Base-by-base conservation (phyloP, 768 basidiomycete species). In the Collybiopsis luxurians region DNA sequence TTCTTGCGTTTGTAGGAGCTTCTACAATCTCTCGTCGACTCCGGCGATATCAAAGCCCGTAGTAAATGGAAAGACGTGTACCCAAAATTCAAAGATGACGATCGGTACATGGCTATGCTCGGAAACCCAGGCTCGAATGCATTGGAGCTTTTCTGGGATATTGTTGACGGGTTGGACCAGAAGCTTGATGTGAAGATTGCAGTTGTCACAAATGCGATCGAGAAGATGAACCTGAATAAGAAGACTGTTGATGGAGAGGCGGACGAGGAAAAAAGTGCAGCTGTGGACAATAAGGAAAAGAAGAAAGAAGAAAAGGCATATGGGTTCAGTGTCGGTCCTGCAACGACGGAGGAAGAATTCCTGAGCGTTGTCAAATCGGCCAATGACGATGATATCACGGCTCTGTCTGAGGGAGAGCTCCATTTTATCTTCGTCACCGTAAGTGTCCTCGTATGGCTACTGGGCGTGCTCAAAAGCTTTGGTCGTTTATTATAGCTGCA, bases 111-210 rank as follows among this genome's bases (percentile, higher is more conserved):
- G 42, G 79, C 82, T 59, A 85, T 98, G 71, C 84, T 98, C 17
- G 96, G 97, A 15, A 91, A 89, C 63, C 91, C 92, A 7, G 97
- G 97, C 13, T 96, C 94, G 1, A 95, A 91, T 62, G 95, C 96
- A 1, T 79, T 99, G 28, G 97, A 99, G 65, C 81, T 98, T 3
- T 98, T 97, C 73, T 97, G 95, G 93, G 96, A 98, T 70, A 68
- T 81, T 10, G 88, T 97, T 44, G 97, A 99, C 70, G 79, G 76
- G 40, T 79, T 97, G 2, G 95, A 94, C 65, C 91, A 95, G 66
- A 81, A 86, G 61, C 80, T 96, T 17, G 93, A 95, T 59, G 79
- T 80, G 19, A 91, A 91, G 66, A 86, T 91, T 17, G 78, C 78
- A n/a, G 64, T 82, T 28, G 83, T 89, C 2, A 86, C 88, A 57